Conservation (phyloP, 306 rosid species). For the Astragalus glycyphyllos region DNA sequence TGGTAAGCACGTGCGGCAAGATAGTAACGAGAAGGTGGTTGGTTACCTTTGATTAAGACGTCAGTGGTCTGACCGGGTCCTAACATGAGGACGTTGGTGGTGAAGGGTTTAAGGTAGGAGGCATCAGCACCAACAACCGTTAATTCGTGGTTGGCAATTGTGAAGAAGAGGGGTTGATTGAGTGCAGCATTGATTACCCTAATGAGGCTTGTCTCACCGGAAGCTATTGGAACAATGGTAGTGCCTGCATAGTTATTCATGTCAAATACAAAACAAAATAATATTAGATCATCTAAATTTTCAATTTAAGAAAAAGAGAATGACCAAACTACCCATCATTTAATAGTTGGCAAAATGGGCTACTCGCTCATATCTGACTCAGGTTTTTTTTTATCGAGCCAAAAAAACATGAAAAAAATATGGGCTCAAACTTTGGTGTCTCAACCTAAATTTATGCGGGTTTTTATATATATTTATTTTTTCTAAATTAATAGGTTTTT, state of each 20-base stretch:
- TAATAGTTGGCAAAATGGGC: no score
- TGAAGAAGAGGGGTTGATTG: conserved; percentile 78
- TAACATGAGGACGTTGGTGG: conserved; percentile 74
- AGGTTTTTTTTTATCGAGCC: no score
- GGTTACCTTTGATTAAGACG: conserved; percentile 76
- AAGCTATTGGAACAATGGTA: conserved; percentile 53
- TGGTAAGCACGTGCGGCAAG: conserved; percentile 80
- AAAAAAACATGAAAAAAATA: background rate
- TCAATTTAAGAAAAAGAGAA: no score
- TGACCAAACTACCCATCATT: no score
- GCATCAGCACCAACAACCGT: conserved; percentile 91
- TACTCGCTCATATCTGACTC: no score
- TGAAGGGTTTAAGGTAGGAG: conserved; percentile 85
- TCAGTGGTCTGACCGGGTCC: conserved; percentile 99
- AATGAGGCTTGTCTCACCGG: conserved; percentile 79
- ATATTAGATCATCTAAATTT: no score
- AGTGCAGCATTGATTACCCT: conserved; percentile 81
- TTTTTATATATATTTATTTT: no score
- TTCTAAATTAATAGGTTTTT: no score
- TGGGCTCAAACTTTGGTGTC: no score
- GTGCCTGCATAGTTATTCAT: conserved; percentile 62
- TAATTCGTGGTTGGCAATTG: conserved; percentile 79
- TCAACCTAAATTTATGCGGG: no score
- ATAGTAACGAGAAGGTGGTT: conserved; percentile 72
- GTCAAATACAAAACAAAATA: background rate